Evolutionary conservation across 2,329 filamentous ascomycete genomes (phyloP), one percentile per base, ranked within the genome.

Genomic region (Rosellinia necatrix): DNA sequence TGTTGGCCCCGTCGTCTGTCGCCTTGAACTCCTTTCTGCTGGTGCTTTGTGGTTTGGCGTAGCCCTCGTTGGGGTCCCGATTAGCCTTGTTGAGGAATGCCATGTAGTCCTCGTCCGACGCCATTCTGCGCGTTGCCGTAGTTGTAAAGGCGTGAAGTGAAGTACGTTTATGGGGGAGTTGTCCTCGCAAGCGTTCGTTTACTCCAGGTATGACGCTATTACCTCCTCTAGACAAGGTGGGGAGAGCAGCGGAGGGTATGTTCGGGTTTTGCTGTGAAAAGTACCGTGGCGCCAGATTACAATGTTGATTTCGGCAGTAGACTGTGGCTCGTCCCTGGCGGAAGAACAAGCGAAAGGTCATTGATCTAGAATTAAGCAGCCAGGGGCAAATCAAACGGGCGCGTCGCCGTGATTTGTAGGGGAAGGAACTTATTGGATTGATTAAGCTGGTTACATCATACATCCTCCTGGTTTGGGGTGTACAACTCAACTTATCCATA

Each of bases 81-180:
- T 96, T 96, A 50, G 91, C 91, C 77, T 94, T 94, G 71, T 94
- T 82, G 54, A 97, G 80, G 71, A 97, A 96, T 57, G 88, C 79
- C 74, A 86, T 83, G 78, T 96, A 97, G 60, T 89, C 88, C 59
- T 89, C 85, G 79, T 96, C 91, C 50, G 86, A 87, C 6, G 86
- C 83, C 88, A 90, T 91, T 13, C 53, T 78, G 17, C 19, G 13
- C 12, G 46, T 38, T 43, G 48, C 34, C 29, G 54, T 35, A 30
- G 55, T 56, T 37, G 42, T 27, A 38, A 58, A 60, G 52, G 17
- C 24, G 4, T 21, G 52, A 49, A 27, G 38, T 13, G 15, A 19
- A 2, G 7, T 4, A 3, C 9, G 27, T 29, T 27, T 38, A 29
- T 15, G 17, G 12, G 30, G 19, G 15, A 13, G 27, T 37, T 19